Conservation (phyloP, 306 rosid genomes). For the Fragaria iinumae region DNA sequence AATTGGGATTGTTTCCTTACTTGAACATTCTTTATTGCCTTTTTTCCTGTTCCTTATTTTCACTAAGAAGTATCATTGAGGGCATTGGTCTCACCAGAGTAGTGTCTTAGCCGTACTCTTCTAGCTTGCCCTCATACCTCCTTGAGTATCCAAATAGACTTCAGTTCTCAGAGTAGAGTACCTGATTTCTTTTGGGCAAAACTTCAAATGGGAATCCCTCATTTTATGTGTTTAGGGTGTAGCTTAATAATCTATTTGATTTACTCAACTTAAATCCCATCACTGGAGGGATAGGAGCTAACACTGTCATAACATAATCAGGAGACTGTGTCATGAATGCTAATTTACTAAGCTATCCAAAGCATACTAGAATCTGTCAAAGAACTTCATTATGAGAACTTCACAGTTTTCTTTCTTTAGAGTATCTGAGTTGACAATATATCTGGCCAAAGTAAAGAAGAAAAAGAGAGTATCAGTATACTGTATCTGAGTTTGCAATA, state of each 20-base stretch:
- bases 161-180: neutral
- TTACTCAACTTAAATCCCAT: neutral
- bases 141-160: neutral
- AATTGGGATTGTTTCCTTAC: neutral
- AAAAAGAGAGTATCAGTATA: neutral
- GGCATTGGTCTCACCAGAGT: neutral
- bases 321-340: neutral
- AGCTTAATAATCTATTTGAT: slow-evolving; percentile 1
- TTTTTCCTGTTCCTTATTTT: neutral
- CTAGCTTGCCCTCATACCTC: neutral
- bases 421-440: slow-evolving; percentile 6
- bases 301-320: neutral
- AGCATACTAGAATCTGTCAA: neutral
- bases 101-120: neutral
- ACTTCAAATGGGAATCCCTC: neutral
- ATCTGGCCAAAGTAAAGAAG: neutral
- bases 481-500: neutral
- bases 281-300: neutral
- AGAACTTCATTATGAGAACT: neutral
- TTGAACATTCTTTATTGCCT: neutral
- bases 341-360: neutral
- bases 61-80: neutral
- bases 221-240: neutral
- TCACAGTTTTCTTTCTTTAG: neutral
- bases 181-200: neutral